Evolutionary conservation across 805 yeast species (phyloP), one percentile per base, ranked within the genome.

Genomic region (Candida germanica): DNA sequence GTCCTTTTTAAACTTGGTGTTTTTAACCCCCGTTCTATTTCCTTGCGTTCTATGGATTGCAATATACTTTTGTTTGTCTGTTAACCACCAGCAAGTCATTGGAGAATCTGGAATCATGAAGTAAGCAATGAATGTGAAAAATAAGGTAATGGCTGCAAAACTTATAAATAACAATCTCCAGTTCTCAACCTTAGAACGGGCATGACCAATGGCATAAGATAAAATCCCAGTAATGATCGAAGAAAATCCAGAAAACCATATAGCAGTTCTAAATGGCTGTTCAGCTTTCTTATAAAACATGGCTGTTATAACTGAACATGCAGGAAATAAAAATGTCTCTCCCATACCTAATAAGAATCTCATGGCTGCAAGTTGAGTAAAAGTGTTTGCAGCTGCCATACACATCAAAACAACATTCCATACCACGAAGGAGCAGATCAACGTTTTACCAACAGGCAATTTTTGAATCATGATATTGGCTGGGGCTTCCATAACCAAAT

Each of bases 161-260:
- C 79, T 61, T 34, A 83, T 58, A 52, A 71, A 83, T 3, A 80
- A 51, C 11, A 76, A 52, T 50, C 73, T 77, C 89, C 89, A 84
- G 5, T 80, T 66, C 3, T 58, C 64, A 6, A 78, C 54, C 19
- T 60, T 36, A 51, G 67, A 71, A 9, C 51, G 35, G 10, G 54
- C 58, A 14, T 56, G 61, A 9, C 59, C 60, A 15, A 61, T 28
- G 10, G 64, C 69, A 40, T 47, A 51, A 26, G 49, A 48, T 20
- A 66, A 47, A n/a, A 63, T 47, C 1, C 69, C 69, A 3, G 70
- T 69, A 12, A 80, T 76, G 9, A 72, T 64, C 13, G 79, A 69
- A 2, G 80, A 77, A 3, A 67, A 54, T 14, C 83, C 82, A 14
- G 54, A 42, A 27, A 51, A 54, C 58, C 59, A 53, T 19, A 50